Evolutionary conservation across 768 basidiomycete species (phyloP).

Genomic region (Phlebiopsis flavidoalba): DNA sequence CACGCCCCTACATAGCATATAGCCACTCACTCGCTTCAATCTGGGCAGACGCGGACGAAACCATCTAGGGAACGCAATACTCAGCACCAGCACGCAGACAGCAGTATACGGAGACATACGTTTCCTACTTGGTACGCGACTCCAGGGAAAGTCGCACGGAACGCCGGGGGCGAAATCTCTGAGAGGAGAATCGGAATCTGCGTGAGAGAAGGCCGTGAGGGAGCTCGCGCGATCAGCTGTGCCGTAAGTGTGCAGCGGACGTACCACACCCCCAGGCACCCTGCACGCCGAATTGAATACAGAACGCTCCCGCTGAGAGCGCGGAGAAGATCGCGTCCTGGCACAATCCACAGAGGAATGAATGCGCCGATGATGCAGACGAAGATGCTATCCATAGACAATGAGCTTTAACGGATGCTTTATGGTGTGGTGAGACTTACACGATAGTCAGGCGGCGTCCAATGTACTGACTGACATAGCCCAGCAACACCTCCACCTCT

Average conservation of each 20-base stretch:
- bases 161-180: conserved; percentile 84
- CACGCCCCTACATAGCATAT: background rate
- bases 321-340: conserved; percentile 56
- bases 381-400: conserved; percentile 37
- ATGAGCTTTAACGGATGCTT: background rate
- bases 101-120: conserved; percentile 18
- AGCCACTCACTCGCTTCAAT: conserved; percentile 26
- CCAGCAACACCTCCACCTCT: conserved; percentile 70
- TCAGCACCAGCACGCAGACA: background rate
- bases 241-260: conserved; percentile 20
- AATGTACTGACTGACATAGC: conserved; percentile 66
- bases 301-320: conserved; percentile 83
- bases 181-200: conserved; percentile 72
- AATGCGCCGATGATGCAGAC: conserved; percentile 52
- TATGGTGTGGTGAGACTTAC: conserved; percentile 8
- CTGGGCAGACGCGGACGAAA: conserved; percentile 28
- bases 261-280: conserved; percentile 86
- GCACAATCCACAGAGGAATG: conserved; percentile 85
- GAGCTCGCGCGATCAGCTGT: background rate
- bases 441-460: conserved; percentile 84
- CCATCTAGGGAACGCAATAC: conserved; percentile 14
- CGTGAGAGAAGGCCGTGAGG: background rate
- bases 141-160: conserved; percentile 85
- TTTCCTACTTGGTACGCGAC: conserved; percentile 83
- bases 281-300: conserved; percentile 82